Evolutionary conservation across 179 eudicot species (phyloP), one percentile per base, ranked within the genome.

Genomic region (Patellifolia procumbens): DNA sequence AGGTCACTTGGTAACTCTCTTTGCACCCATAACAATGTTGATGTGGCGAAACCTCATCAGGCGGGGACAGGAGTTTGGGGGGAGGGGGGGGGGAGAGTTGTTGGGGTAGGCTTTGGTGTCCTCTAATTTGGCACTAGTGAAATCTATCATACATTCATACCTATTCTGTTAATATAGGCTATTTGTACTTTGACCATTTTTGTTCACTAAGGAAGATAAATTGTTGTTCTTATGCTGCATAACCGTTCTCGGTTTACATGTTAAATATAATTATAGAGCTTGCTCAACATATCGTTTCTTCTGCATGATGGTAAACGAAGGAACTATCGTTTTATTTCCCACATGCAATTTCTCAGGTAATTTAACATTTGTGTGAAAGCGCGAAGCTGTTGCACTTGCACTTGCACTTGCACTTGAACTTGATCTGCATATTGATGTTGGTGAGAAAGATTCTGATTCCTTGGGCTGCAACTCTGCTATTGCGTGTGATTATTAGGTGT

Each of bases 331-430:
- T n/a, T n/a, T n/a, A n/a, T 29, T 19, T 31, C 32, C 45, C 49
- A 3, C 20, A 9, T 26, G 20, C 9, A 34, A 51, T 51, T 31
- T 65, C n/a, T 31, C 78, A 75, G 78, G 78, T 75, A 49, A 24
- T 48, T 20, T 74, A 43, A 63, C 70, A 17, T 35, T 37, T 10
- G 15, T 64, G 13, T 37, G n/a, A n/a, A n/a, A n/a, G n/a, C n/a
- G n/a, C n/a, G 51, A 74, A 45, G 29, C 39, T 15, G 68, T 22
- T 72, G 63, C 48, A 37, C 43, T 72, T 43, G n/a, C n/a, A n/a
- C n/a, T n/a, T n/a, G n/a, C n/a, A n/a, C n/a, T n/a, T n/a, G n/a
- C n/a, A n/a, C n/a, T n/a, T n/a, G n/a, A n/a, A n/a, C n/a, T n/a
- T n/a, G n/a, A n/a, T 42, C 56, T 48, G 59, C 15, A 13, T 69